These are phyloP conservation scores for Spizellomyces sp. DNA, from an alignment of 192 early-diverging fungal species.

Conservation along the genomic window DNA sequence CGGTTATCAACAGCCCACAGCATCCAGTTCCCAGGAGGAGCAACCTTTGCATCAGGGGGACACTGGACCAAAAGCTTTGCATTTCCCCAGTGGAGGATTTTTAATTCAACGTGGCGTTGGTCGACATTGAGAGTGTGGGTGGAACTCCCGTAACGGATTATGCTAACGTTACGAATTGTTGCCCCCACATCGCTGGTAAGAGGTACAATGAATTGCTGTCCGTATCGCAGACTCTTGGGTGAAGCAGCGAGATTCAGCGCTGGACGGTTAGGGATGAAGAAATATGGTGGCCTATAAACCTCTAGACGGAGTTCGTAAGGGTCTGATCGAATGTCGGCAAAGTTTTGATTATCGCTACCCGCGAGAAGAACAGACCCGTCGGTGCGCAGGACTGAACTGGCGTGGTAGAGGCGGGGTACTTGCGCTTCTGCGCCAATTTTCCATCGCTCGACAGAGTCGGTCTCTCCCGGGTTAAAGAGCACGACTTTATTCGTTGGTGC, in stretches of 20 bases:
- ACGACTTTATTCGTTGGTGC: conserved; percentile 33
- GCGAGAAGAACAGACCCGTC: conserved; percentile 39
- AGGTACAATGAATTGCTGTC: conserved; percentile 18
- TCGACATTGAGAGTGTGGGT: conserved; percentile 50
- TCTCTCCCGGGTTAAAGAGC: conserved; percentile 29
- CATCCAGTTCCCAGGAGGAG: conserved; percentile 50
- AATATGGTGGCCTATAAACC: conserved; percentile 18
- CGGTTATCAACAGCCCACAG: conserved; percentile 42
- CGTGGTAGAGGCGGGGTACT: conserved; percentile 37
- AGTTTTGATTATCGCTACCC: conserved; percentile 42
- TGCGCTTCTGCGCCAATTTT: conserved; percentile 24
- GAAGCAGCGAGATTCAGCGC: background rate
- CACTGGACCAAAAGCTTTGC: conserved; percentile 14
- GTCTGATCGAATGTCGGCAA: conserved; percentile 23
- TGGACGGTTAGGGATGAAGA: conserved; percentile 35
- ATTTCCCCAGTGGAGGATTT: conserved; percentile 9
- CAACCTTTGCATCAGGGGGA: conserved; percentile 34
- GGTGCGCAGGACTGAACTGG: conserved; percentile 31
- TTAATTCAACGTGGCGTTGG: conserved; percentile 40
- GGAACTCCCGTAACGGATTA: conserved; percentile 36
- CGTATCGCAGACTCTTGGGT: background rate
- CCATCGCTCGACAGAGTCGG: conserved; percentile 9
- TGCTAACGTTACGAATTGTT: conserved; percentile 18
- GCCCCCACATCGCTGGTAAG: conserved; percentile 4
- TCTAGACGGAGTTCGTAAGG: conserved; percentile 3